These are phyloP conservation scores for Phialophora chinensis DNA, from an alignment of 2,329 filamentous ascomycete species.

Conservation along the genomic window DNA sequence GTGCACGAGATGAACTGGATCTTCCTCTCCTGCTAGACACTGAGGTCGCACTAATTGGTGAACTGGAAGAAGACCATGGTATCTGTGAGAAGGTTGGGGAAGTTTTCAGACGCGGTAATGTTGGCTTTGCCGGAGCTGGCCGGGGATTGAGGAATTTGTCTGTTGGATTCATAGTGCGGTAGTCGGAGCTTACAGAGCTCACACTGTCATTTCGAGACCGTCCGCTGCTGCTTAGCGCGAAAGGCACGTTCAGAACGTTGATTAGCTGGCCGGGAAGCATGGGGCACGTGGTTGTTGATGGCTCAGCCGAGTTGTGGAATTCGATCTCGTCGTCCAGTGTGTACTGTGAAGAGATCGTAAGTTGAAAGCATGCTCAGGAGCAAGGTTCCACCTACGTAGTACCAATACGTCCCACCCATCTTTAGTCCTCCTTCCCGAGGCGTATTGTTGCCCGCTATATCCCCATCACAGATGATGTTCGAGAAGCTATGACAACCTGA, in stretches of 20 bases:
- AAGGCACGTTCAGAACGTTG: conserved; percentile 82
- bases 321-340: conserved; percentile 80
- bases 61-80: conserved; percentile 34
- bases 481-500: conserved; percentile 85
- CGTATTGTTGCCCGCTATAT: conserved; percentile 59
- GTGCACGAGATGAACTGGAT: conserved; percentile 37
- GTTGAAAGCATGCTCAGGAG: conserved; percentile 12
- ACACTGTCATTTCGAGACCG: conserved; percentile 70
- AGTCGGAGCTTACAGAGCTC: conserved; percentile 63
- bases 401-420: conserved; percentile 94
- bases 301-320: conserved; percentile 72
- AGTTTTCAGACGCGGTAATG: conserved; percentile 53
- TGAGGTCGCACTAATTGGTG: conserved; percentile 37
- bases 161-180: conserved; percentile 76
- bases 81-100: conserved; percentile 43
- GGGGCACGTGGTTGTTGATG: conserved; percentile 79
- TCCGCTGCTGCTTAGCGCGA: conserved; percentile 59
- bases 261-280: conserved; percentile 85
- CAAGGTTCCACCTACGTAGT: conserved; percentile 71
- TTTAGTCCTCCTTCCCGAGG: conserved; percentile 76
- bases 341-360: conserved; percentile 64
- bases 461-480: conserved; percentile 82
- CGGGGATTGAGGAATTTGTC: conserved; percentile 77
- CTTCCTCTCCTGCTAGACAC: conserved; percentile 27
- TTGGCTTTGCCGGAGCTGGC: conserved; percentile 58